phyloP scores from a whole-genome alignment of 2,329 filamentous ascomycete species.

The Fusarium tuaranense region DNA sequence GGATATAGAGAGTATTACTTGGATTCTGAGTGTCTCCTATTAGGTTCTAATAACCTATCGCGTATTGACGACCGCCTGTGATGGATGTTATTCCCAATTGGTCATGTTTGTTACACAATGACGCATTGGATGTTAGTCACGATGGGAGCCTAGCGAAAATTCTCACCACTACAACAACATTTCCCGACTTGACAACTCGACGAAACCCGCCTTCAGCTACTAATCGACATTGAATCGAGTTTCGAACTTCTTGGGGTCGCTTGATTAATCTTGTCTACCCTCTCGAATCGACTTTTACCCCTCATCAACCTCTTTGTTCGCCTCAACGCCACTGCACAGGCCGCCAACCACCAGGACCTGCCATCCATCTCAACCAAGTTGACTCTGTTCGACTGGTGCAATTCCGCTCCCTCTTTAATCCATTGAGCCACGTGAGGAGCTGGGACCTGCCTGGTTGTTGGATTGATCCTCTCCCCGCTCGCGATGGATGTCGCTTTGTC shows the following conservation, averaged over 20 bases:
- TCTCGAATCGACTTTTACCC: background rate
- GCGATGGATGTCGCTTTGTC: background rate
- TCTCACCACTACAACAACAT: background rate
- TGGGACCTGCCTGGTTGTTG: background rate
- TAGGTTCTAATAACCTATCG: too few relatives aligned
- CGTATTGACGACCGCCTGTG: too few relatives aligned
- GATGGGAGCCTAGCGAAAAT: background rate
- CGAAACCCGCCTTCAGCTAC: background rate
- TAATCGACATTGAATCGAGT: background rate
- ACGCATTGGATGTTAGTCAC: too few relatives aligned
- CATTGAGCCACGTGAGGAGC: background rate
- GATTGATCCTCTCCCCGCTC: background rate
- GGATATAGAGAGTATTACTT: too few relatives aligned
- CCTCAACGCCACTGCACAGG: background rate
- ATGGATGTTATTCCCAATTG: too few relatives aligned
- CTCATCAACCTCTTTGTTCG: slow-evolving; percentile 2
- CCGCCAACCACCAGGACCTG: background rate
- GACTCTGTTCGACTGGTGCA: too few relatives aligned
- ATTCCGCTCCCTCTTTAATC: too few relatives aligned
- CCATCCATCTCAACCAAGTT: background rate
- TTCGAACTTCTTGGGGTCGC: background rate
- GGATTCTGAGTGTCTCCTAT: too few relatives aligned
- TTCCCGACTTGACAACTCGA: background rate
- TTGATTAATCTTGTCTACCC: background rate
- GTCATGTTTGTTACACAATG: too few relatives aligned